Percentiles rank a stretch among this genome's conserved stretches.
Conservation (phyloP, 2,329 filamentous ascomycete species). For the Pseudocercospora fijiensis region DNA sequence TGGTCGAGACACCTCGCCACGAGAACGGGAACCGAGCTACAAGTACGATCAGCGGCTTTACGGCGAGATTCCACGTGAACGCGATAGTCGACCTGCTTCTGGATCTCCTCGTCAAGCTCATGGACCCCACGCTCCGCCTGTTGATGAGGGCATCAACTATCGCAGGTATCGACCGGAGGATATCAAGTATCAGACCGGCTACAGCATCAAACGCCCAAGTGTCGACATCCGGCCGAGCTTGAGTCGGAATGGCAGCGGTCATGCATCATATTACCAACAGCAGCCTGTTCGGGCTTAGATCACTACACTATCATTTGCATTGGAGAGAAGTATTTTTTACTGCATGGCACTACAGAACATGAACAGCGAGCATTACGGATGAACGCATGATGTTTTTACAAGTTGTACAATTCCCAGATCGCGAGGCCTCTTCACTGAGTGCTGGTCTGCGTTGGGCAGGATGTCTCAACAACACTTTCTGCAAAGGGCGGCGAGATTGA, state of each 20-base stretch:
- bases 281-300: conserved; percentile 16
- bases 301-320: background rate
- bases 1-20: conserved; percentile 16
- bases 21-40: conserved; percentile 17
- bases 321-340: conserved; percentile 1
- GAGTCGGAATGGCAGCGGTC: conserved; percentile 20
- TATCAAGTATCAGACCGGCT: conserved; percentile 36
- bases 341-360: conserved; percentile 18
- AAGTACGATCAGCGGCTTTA: conserved; percentile 19
- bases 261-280: conserved; percentile 12
- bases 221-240: conserved; percentile 20
- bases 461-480: conserved; percentile 13
- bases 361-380: conserved; percentile 10
- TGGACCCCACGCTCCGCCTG: conserved; percentile 35
- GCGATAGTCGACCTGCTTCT: conserved; percentile 9
- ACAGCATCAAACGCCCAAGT: conserved; percentile 18
- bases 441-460: conserved; percentile 20
- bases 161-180: conserved; percentile 39
- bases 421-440: conserved; percentile 11
- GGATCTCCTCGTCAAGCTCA: conserved; percentile 35
- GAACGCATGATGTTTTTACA: conserved; percentile 17
- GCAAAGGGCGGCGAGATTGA: conserved; percentile 4
- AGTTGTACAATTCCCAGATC: conserved; percentile 19
- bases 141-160: conserved; percentile 37
- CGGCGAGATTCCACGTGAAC: conserved; percentile 25